These are phyloP conservation scores for Cephaloascus albidus DNA, from an alignment of 805 yeast genomes.

Conservation along the genomic window DNA sequence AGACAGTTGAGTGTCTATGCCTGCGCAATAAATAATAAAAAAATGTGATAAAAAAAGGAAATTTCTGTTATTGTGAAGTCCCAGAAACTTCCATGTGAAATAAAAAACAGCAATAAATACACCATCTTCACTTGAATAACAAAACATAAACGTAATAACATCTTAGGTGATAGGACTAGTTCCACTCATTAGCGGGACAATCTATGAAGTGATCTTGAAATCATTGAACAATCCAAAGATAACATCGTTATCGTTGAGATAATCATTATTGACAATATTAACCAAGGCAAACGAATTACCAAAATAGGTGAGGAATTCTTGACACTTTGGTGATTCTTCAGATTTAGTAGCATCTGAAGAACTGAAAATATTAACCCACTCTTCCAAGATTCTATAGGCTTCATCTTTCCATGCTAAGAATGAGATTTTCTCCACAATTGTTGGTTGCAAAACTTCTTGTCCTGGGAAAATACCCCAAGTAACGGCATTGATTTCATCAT, in stretches of 20 bases:
- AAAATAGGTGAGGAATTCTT: slow-evolving; percentile 33
- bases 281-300: slow-evolving; percentile 62
- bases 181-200: no score
- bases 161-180: no score
- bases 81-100: no score
- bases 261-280: slow-evolving; percentile 88
- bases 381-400: slow-evolving; percentile 71
- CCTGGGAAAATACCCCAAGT: slow-evolving; percentile 99
- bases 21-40: background rate
- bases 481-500: slow-evolving; percentile 83
- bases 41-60: background rate
- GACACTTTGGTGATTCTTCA: slow-evolving; percentile 14
- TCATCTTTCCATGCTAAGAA: slow-evolving; percentile 98
- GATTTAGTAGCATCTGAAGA: slow-evolving; percentile 13
- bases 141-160: no score
- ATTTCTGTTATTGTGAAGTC: no score
- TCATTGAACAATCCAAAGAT: slow-evolving; percentile 47
- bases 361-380: slow-evolving; percentile 60
- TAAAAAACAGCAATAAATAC: background rate
- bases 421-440: slow-evolving; percentile 86
- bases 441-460: slow-evolving; percentile 88
- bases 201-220: slow-evolving; percentile 4
- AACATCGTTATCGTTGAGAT: slow-evolving; percentile 39
- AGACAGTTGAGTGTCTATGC: slow-evolving; percentile 1
- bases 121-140: background rate